A percentile compares a stretch with the other conserved stretches of the same genome.
Conservation (phyloP, 176 grass and related monocot genomes). For the Oryza punctata region DNA sequence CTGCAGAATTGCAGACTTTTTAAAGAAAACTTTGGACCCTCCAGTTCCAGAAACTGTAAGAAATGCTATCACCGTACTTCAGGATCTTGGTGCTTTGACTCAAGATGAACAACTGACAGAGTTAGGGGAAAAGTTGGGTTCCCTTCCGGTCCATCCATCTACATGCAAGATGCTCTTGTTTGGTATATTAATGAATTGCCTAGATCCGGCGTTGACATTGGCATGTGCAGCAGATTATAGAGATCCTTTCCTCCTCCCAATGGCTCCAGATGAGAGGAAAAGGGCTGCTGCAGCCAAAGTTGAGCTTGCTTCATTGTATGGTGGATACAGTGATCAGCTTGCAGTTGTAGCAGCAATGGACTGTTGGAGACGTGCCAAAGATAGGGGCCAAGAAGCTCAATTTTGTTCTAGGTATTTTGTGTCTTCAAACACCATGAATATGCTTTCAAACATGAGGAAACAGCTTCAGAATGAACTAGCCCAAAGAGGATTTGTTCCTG, state of each 20-base stretch:
- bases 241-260: constrained; percentile 78
- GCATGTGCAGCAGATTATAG: constrained; percentile 82
- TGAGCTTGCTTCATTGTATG: constrained; percentile 90
- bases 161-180: constrained; percentile 97
- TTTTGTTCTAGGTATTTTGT: constrained; percentile 89
- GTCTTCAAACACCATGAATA: constrained; percentile 78
- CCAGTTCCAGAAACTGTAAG: constrained; percentile 72
- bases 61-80: constrained; percentile 82
- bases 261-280: constrained; percentile 70
- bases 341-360: constrained; percentile 90
- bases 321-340: constrained; percentile 89
- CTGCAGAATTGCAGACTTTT: constrained; percentile 71
- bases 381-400: constrained; percentile 68
- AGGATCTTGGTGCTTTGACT: constrained; percentile 89
- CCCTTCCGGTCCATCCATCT: constrained; percentile 89
- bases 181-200: constrained; percentile 90
- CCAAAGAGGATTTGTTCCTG: constrained; percentile 84
- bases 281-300: constrained; percentile 61
- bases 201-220: constrained; percentile 91
- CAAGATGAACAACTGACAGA: constrained; percentile 76
- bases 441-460: constrained; percentile 86
- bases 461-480: constrained; percentile 77
- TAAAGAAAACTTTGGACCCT: constrained; percentile 90
- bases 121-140: constrained; percentile 82
- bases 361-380: constrained; percentile 83